Evolutionary conservation across 225 moss, liverwort and hornwort genomes (phyloP), one percentile per base, ranked within the genome.

Genomic region (Neckera pumila): DNA sequence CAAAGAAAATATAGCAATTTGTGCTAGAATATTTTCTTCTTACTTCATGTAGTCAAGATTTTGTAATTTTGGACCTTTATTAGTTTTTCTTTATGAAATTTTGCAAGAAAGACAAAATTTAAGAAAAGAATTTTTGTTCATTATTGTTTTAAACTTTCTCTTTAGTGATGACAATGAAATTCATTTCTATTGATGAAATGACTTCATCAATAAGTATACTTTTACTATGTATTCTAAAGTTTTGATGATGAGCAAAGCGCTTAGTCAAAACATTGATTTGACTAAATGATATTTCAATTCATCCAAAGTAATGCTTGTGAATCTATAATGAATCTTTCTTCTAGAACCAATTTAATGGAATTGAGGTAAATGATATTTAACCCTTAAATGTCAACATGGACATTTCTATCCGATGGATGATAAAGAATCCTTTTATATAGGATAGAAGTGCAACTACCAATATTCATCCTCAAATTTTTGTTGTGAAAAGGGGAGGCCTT

Each of bases 151-250:
- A 11, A 28, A 16, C 0, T 12, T 31, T 33, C 1, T 21, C 8
- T 34, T 51, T 0, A 21, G 0, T 34, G 14, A 34, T 76, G 22
- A 13, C 51, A 51, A 34, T 51, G 5, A 34, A 34, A 64, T 57
- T 10, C 22, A 56, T 56, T 57, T 22, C 57, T 57, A 57, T 21
- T 57, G 10, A 19, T 56, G 56, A 56, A 56, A 57, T 57, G 57
- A 14, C 22, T 57, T 57, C 57, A 57, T 57, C 19, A 56, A 8
- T 56, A 56, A 19, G 20, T 22, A n/a, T n/a, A 57, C 57, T 10
- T 1, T n/a, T n/a, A n/a, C 36, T 2, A 53, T 5, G 1, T 36
- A 36, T 1, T 56, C 10, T 4, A 56, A 25, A n/a, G 0, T 16
- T 10, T 10, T 56, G 0, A 10, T 56, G 10, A 77, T 25, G 10